Base-by-base conservation (phyloP, 2,329 filamentous ascomycete genomes). In the Ceratocystis colombiana region DNA sequence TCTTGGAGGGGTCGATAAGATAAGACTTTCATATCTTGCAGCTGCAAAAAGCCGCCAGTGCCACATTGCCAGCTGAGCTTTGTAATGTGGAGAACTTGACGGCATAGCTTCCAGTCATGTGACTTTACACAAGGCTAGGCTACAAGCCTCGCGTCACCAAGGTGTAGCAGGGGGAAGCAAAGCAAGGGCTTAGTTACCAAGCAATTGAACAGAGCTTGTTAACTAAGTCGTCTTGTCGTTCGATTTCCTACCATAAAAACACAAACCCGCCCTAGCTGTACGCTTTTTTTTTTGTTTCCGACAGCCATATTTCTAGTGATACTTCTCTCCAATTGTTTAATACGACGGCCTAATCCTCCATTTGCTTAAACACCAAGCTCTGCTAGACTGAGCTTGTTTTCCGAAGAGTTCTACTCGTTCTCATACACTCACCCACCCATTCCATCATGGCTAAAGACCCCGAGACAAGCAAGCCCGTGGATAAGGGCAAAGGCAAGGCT, bases 401-500 rank as follows among this genome's bases (percentile, higher is more conserved):
- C 53, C n/a, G 37, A 59, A 53, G 37, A 41, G 48, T 28, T 61
- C 28, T 41, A 46, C 48, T 63, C 46, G 7, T 55, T 41, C n/a
- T 48, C 55, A 25, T 61, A 59, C 53, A 64, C 62, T 7, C 45
- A 53, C 4, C 44, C n/a, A 30, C 62, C 17, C 37, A 41, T 20
- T 50, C 44, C 76, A 82, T 77, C 78, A 96, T 97, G 94, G 92
- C 92, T 79, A 89, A 96, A 82, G 90, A 95, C 78, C 90, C 88
- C 80, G 89, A 96, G 79, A 84, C 87, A 82, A 83, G 88, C 76
- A 89, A 88, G 78, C 80, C 88, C 75, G 83, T 86, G 76, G 90
- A 96, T 78, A 97, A 97, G 84, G 92, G 91, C 78, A 99, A 99
- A 82, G 93, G 86, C 75, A 99, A 97, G 82, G 90, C 87, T 70